Percentiles rank a stretch among this genome's conserved stretches.
phyloP scores from a whole-genome alignment of 192 early-diverging fungal genomes.

The Mortierella hygrophila region DNA sequence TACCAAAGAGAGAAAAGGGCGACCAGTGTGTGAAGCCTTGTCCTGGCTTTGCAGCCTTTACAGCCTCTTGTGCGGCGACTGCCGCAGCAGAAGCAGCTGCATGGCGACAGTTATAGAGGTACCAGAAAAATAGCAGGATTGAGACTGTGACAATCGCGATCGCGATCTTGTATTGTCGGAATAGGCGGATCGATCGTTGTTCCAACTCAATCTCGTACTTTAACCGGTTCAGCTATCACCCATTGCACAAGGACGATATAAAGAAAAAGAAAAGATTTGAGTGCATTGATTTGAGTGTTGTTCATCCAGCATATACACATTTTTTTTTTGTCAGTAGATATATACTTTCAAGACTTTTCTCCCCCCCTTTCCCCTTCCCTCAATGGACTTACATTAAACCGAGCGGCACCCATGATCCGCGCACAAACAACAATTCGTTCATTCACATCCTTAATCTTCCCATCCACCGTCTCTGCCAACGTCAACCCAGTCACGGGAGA shows the following conservation, averaged over 20 bases:
- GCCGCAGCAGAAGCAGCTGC: not conserved
- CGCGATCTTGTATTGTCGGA: slow-evolving; percentile 50
- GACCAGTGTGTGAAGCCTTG: not conserved
- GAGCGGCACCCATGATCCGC: slow-evolving; percentile 40
- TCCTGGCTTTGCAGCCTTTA: not conserved
- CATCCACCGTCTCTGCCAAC: slow-evolving; percentile 38
- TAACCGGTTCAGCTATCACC: slow-evolving; percentile 37
- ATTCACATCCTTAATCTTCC: slow-evolving; percentile 42
- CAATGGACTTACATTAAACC: slow-evolving; percentile 29
- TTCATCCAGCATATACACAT: not conserved
- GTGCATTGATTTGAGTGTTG: not conserved
- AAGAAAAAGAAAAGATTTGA: not conserved
- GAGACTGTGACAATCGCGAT: slow-evolving; percentile 15
- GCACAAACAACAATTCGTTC: slow-evolving; percentile 51
- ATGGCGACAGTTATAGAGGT: slow-evolving; percentile 9
- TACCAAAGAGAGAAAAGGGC: not conserved
- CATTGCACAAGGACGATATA: not conserved
- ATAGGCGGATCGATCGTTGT: slow-evolving; percentile 32
- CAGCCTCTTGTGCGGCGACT: not conserved
- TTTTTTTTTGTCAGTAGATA: no score
- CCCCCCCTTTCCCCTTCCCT: not conserved
- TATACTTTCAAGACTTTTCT: no score
- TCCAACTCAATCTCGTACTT: slow-evolving; percentile 47
- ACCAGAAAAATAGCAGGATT: slow-evolving; percentile 11
- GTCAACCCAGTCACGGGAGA: slow-evolving; percentile 21